phyloP scores from a whole-genome alignment of 345 rosid species.

The Boechera stricta region DNA sequence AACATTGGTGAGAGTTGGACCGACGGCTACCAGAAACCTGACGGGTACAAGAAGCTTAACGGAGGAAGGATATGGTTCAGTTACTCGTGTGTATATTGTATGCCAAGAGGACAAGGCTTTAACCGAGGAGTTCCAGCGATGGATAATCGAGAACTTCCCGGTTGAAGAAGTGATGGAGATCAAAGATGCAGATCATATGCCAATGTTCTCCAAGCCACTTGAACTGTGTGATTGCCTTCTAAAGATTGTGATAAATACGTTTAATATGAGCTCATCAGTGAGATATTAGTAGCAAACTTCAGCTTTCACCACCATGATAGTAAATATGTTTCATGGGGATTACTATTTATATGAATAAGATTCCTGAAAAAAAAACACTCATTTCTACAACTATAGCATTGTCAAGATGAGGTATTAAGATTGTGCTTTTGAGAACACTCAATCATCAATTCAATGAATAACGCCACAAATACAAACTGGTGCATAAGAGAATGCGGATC shows the following conservation, averaged over 20 bases:
- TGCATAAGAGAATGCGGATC: constrained; percentile 12
- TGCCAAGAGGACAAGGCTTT: constrained; percentile 43
- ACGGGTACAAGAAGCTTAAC: constrained; percentile 39
- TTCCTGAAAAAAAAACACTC: neutral
- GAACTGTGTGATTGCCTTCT: constrained; percentile 41
- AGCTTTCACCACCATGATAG: neutral
- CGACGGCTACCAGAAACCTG: constrained; percentile 40
- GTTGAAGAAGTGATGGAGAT: constrained; percentile 51
- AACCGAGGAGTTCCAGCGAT: constrained; percentile 37
- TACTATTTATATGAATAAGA: constrained; percentile 26
- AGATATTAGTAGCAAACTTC: neutral
- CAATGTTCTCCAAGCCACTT: constrained; percentile 51
- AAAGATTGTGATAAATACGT: constrained; percentile 33
- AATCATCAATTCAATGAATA: constrained; percentile 23
- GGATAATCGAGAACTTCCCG: constrained; percentile 45
- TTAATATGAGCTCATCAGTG: neutral
- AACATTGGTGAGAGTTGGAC: constrained; percentile 45
- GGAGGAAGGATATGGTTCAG: constrained; percentile 44
- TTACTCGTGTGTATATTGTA: constrained; percentile 42
- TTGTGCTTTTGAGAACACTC: constrained; percentile 17
- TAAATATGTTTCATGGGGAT: constrained; percentile 1
- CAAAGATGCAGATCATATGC: constrained; percentile 52
- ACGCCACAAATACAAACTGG: neutral
- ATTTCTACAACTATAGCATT: constrained; percentile 40
- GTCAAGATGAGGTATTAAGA: constrained; percentile 1